Evolutionary conservation across 139 green algal species (phyloP), one percentile per base, ranked within the genome.

Genomic region (Chlamydomonas sp.): DNA sequence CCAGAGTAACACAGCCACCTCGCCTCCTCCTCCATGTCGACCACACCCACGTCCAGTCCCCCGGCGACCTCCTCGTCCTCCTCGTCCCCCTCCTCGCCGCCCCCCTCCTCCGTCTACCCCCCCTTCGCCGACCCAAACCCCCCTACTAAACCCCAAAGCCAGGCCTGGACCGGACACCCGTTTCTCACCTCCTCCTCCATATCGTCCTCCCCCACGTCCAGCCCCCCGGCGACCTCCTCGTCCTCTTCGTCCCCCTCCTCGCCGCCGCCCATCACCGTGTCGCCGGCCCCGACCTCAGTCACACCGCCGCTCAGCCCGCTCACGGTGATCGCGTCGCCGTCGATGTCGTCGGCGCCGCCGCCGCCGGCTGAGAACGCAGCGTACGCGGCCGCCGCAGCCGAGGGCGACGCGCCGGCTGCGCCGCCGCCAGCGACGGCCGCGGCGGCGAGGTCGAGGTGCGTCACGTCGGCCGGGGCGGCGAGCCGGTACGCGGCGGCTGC

Each of bases 131-230:
- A 16, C 43, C 13, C 13, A 13, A 13, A 13, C 43, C 13, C 13
- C 43, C 43, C 16, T 16, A 54, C 13, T 54, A 13, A 54, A 26
- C 43, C 22, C 20, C 47, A 28, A 57, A 28, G 47, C 30, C 8
- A 10, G 54, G 34, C 24, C 24, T 64, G 54, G 54, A 64, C 24
- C 24, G 54, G 26, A 30, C 54, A 10, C 5, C 10, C 60, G 22
- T 68, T 30, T 28, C 39, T 47, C 16, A 68, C 60, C 34, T 68
- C 60, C 60, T 68, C 60, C 16, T 68, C 60, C 60, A 68, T 68
- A 30, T 68, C 60, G 10, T 68, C 60, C 13, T 68, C 60, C 26
- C 60, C 60, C 8, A 30, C 60, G 6, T 20, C 13, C 10, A 28
- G 26, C 60, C 48, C 60, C 34, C n/a, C 60, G 6, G 24, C 60